Conservation (phyloP, 192 early-diverging fungal genomes). For the Coemansia furcata region DNA sequence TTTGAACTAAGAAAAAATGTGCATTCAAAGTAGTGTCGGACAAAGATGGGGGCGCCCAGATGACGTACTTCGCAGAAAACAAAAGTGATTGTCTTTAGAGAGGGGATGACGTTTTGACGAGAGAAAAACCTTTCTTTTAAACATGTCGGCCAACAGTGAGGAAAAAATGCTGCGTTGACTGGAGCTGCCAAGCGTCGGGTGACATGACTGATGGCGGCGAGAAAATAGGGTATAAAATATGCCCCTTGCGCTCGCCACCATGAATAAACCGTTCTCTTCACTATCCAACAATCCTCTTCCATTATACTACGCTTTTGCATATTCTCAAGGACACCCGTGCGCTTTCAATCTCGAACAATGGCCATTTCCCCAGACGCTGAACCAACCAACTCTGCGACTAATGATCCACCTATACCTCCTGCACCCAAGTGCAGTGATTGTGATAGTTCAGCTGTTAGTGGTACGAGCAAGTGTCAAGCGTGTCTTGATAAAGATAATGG, state of each 20-base stretch:
- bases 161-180: neutral
- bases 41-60: too few species aligned
- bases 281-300: neutral
- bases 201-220: neutral
- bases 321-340: neutral
- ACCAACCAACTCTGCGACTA: too few species aligned
- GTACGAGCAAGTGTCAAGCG: too few species aligned
- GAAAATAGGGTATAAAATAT: neutral
- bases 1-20: neutral
- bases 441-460: too few species aligned
- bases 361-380: neutral
- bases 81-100: neutral
- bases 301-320: neutral
- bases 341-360: neutral
- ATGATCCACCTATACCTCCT: too few species aligned
- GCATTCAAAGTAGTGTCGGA: neutral
- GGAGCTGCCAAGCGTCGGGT: neutral
- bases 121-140: neutral
- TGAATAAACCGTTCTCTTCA: neutral
- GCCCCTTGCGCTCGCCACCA: neutral
- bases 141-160: neutral
- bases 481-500: too few species aligned
- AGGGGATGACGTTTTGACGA: neutral
- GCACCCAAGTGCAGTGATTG: too few species aligned
- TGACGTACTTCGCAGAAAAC: neutral